Evolutionary conservation across 768 basidiomycete species (phyloP).

Genomic region (Suillus bovinus): DNA sequence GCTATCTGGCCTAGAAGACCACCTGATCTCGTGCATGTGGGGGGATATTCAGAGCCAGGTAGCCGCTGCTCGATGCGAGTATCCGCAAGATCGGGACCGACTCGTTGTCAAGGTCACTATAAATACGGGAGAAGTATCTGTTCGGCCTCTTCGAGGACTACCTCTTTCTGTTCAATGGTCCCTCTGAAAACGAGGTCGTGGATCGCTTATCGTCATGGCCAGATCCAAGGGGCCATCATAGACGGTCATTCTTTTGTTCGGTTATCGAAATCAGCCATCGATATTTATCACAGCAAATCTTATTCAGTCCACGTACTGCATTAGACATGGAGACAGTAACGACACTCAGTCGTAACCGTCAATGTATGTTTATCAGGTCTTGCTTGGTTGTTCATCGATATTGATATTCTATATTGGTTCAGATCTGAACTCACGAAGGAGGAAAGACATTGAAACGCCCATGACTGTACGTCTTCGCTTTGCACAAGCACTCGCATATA

Average conservation of each 20-base stretch:
- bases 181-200: neutral
- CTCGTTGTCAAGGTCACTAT: neutral
- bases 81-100: neutral
- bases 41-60: neutral
- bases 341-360: neutral
- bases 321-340: neutral
- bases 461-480: neutral
- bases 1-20: neutral
- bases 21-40: neutral
- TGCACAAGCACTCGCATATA: slow-evolving; percentile 1
- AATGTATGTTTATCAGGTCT: neutral
- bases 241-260: neutral
- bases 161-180: neutral
- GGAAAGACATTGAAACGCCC: neutral
- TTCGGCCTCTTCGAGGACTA: slow-evolving; percentile 1
- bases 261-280: neutral
- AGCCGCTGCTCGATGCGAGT: neutral
- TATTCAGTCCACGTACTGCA: slow-evolving; percentile 1
- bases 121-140: neutral
- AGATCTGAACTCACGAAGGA: neutral
- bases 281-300: neutral
- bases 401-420: neutral
- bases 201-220: neutral
- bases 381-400: neutral
- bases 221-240: neutral